Conservation (phyloP, 2,329 filamentous ascomycete species). For the Verticillium tricorpus region DNA sequence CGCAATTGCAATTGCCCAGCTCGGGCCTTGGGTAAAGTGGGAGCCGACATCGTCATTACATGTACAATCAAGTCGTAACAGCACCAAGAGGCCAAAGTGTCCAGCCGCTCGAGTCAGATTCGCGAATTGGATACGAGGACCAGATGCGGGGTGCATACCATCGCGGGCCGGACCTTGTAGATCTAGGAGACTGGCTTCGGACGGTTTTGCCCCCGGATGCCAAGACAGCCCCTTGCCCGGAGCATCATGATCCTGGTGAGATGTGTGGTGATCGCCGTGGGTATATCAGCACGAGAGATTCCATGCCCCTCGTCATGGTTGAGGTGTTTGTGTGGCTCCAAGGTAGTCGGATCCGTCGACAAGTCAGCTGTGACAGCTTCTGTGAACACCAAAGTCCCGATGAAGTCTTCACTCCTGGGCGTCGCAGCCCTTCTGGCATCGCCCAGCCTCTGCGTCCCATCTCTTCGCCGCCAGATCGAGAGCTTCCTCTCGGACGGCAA, state of each 20-base stretch:
- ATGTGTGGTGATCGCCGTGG: neutral
- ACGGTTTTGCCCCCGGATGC: neutral
- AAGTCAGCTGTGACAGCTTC: neutral
- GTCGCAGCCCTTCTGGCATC: neutral
- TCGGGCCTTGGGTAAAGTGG: no score
- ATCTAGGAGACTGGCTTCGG: neutral
- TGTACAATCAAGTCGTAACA: neutral
- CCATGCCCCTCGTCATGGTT: no score
- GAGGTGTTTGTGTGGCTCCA: neutral
- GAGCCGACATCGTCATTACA: no score
- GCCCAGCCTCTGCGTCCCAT: neutral
- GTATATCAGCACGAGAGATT: neutral
- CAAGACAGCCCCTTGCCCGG: neutral
- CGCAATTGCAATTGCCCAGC: no score
- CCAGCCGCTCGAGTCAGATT: neutral
- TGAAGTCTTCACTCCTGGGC: neutral
- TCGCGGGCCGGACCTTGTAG: neutral
- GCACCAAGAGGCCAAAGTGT: neutral
- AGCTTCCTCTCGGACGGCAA: slow-evolving; percentile 26
- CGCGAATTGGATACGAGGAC: neutral
- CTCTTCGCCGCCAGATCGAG: slow-evolving; percentile 7
- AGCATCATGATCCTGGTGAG: neutral
- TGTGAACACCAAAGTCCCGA: neutral
- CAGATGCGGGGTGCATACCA: neutral
- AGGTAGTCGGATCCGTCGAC: neutral